These are phyloP conservation scores for Corylus avellana DNA, from an alignment of 306 rosid genomes.

Conservation along the genomic window DNA sequence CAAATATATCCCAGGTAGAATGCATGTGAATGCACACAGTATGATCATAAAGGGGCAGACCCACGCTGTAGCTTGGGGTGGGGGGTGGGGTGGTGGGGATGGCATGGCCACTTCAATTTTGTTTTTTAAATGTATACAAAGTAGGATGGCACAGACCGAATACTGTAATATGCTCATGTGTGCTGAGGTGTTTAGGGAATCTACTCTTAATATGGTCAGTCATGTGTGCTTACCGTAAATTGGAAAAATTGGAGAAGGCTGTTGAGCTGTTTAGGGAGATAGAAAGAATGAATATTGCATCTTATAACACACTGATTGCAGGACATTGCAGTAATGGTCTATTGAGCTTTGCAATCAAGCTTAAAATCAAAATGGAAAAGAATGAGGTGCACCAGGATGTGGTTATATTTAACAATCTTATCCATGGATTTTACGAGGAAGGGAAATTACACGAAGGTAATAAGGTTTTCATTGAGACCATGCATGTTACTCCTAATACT, in stretches of 20 bases:
- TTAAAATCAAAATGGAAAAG: conserved; percentile 53
- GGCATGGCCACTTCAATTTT: no score
- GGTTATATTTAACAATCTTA: conserved; percentile 67
- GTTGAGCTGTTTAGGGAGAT: conserved; percentile 51
- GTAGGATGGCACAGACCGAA: no score
- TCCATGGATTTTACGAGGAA: conserved; percentile 66
- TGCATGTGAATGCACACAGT: neutral
- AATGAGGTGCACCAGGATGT: conserved; percentile 58
- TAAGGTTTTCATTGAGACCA: conserved; percentile 53
- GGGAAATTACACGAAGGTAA: conserved; percentile 69
- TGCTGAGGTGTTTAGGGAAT: neutral
- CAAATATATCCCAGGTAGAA: neutral
- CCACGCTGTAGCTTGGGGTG: no score
- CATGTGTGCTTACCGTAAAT: conserved; percentile 55
- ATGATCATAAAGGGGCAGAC: neutral
- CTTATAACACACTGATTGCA: conserved; percentile 68
- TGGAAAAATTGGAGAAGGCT: conserved; percentile 62
- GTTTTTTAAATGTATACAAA: no score
- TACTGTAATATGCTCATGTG: no score
- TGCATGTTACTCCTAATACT: conserved; percentile 55
- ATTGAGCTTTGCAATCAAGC: conserved; percentile 54
- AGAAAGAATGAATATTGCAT: conserved; percentile 55
- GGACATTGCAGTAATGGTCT: conserved; percentile 74
- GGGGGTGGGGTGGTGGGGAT: no score
- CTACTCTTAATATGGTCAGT: conserved; percentile 78